Percentiles rank a stretch among this genome's conserved stretches.
phyloP scores from a whole-genome alignment of 441 rosid genomes.

The Cnidoscolus chayamansa region DNA sequence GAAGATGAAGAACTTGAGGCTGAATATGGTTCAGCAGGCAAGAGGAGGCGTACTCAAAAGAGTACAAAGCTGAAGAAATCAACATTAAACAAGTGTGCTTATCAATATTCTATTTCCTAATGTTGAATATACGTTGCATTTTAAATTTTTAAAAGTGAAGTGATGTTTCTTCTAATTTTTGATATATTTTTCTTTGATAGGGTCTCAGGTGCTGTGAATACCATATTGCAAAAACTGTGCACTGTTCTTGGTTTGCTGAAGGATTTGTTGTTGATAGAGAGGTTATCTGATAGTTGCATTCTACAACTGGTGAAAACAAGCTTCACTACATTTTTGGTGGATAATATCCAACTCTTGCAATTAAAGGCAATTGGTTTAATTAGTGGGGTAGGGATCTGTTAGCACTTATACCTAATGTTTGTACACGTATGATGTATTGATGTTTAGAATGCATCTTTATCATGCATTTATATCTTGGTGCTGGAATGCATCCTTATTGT shows the following conservation, averaged over 20 bases:
- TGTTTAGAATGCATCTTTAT: background rate
- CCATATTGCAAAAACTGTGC: conserved; percentile 87
- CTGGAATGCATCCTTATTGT: too few species aligned
- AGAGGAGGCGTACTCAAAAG: conserved; percentile 69
- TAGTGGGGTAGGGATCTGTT: conserved; percentile 63
- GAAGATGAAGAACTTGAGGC: conserved; percentile 78
- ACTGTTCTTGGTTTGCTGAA: conserved; percentile 85
- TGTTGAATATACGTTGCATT: conserved; percentile 7
- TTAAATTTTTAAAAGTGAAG: background rate
- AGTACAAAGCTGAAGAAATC: conserved; percentile 77
- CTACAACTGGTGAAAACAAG: conserved; percentile 88
- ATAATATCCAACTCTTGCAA: conserved; percentile 93
- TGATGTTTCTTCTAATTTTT: conserved; percentile 29
- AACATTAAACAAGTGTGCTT: conserved; percentile 64
- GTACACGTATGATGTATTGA: background rate
- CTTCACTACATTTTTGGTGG: conserved; percentile 88
- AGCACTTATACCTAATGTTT: conserved; percentile 22
- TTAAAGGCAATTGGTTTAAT: conserved; percentile 87
- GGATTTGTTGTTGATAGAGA: conserved; percentile 88
- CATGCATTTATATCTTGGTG: background rate
- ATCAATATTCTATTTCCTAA: conserved; percentile 25
- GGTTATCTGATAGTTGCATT: conserved; percentile 95
- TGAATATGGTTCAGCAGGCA: conserved; percentile 73
- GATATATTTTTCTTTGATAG: conserved; percentile 40
- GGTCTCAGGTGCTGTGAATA: conserved; percentile 82